phyloP scores from a whole-genome alignment of 2,329 filamentous ascomycete genomes.

The Fusarium brachygibbosum region DNA sequence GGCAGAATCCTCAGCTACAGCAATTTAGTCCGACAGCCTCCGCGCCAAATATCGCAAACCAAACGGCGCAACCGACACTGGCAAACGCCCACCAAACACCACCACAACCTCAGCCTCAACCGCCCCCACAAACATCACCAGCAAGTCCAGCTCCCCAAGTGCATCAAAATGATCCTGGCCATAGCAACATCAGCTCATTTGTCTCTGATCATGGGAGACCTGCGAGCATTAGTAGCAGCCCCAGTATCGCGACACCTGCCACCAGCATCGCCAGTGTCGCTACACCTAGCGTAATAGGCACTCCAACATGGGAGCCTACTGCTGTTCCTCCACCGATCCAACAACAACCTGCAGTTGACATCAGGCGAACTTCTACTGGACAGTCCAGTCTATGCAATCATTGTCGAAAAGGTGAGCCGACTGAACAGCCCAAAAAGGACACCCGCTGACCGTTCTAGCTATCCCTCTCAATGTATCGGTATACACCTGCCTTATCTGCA shows the following conservation, averaged over 20 bases:
- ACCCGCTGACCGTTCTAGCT: background rate
- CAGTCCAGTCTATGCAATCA: slow-evolving; percentile 33
- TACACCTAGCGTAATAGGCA: slow-evolving; percentile 11
- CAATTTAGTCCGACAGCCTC: slow-evolving; percentile 1
- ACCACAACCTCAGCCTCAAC: slow-evolving; percentile 1
- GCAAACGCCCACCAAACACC: slow-evolving; percentile 6
- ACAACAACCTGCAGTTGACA: background rate
- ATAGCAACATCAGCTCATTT: slow-evolving; percentile 14
- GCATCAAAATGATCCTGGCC: slow-evolving; percentile 12
- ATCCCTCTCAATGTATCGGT: slow-evolving; percentile 47
- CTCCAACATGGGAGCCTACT: slow-evolving; percentile 24
- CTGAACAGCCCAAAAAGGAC: fast-evolving
- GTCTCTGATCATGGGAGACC: slow-evolving; percentile 17
- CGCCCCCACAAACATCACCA: slow-evolving; percentile 4
- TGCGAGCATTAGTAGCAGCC: slow-evolving; percentile 29
- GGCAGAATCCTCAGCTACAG: slow-evolving; percentile 22
- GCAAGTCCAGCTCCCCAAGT: slow-evolving; percentile 8
- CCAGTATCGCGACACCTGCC: slow-evolving; percentile 19
- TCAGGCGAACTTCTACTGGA: slow-evolving; percentile 22
- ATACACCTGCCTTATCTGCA: slow-evolving; percentile 49
- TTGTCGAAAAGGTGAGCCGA: slow-evolving; percentile 39
- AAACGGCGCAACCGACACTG: background rate
- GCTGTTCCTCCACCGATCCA: background rate
- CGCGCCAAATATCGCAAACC: slow-evolving; percentile 13
- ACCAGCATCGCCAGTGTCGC: slow-evolving; percentile 28